Evolutionary conservation across 805 yeast species (phyloP), one percentile per base, ranked within the genome.

Genomic region (Saccharomycopsis javanensis): DNA sequence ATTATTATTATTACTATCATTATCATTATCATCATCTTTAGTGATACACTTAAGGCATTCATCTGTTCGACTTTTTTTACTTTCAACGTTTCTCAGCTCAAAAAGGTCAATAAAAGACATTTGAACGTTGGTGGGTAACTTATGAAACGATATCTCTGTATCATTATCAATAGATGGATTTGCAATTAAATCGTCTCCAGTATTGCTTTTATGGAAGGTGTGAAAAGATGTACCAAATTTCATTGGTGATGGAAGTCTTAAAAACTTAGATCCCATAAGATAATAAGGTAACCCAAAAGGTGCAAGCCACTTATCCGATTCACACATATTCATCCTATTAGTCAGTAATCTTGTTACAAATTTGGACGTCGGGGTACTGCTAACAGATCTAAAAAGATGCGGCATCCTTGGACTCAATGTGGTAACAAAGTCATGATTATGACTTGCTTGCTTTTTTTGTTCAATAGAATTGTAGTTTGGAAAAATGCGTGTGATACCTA

Each of bases 91-190:
- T 7, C 28, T 23, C 13, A 28, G 13, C n/a, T 27, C 51, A 48
- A 48, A 30, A 48, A 48, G 35, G n/a, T 48, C 51, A 13, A 48
- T 48, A 13, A 48, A 48, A 20, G 51, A 48, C 51, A 48, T 28
- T 27, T 48, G 16, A 15, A 48, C 51, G n/a, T 27, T 30, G 2
- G 34, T 48, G 18, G 51, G 51, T 8, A 28, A 48, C 51, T 28
- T 48, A 28, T 27, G 33, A 5, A 48, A 28, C 18, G 48, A 23
- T 10, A 13, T n/a, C 4, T 20, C 48, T 2, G 15, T 20, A 20
- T 27, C 18, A 16, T 16, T 20, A 20, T 42, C 25, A 27, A 42
- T 42, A 20, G 15, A 20, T 3, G n/a, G 13, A 42, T 20, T 8
- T 23, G 27, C 25, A 42, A 4, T 28, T 8, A 42, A 20, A 42